These are phyloP conservation scores for Teratosphaeria nubilosa DNA, from an alignment of 2,329 filamentous ascomycete species.

Conservation along the genomic window DNA sequence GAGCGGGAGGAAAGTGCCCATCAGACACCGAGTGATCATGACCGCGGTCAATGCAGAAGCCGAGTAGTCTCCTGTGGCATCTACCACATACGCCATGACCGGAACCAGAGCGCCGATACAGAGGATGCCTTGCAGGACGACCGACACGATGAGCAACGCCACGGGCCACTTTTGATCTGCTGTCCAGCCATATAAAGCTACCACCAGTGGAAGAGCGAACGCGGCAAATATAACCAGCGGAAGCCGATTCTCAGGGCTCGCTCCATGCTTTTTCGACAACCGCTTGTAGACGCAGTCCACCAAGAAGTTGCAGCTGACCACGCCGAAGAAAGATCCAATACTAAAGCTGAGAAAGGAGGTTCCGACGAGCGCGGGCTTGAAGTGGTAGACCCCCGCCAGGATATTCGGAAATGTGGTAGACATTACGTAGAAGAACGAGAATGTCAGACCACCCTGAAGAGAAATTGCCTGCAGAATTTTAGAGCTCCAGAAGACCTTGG, in stretches of 20 bases:
- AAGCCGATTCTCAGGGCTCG: slow-evolving; percentile 51
- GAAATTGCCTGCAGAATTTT: slow-evolving; percentile 45
- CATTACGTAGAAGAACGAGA: slow-evolving; percentile 36
- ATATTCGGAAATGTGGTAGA: slow-evolving; percentile 37
- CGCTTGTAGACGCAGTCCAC: slow-evolving; percentile 29
- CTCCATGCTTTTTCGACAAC: slow-evolving; percentile 7
- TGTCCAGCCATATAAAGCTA: slow-evolving; percentile 51
- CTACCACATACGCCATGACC: slow-evolving; percentile 36
- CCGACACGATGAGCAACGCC: slow-evolving; percentile 47
- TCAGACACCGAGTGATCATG: slow-evolving; percentile 33
- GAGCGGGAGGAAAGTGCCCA: slow-evolving; percentile 36
- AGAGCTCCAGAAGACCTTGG: slow-evolving; percentile 37
- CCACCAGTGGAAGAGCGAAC: slow-evolving; percentile 41
- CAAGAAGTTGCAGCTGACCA: slow-evolving; percentile 26
- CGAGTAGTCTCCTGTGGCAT: slow-evolving; percentile 36
- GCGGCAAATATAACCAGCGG: slow-evolving; percentile 47
- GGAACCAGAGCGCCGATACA: slow-evolving; percentile 35
- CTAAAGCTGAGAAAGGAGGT: slow-evolving; percentile 47
- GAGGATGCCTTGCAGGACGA: slow-evolving; percentile 40
- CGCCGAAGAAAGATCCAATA: slow-evolving; percentile 30
- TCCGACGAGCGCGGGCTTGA: slow-evolving; percentile 43
- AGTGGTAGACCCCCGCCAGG: slow-evolving; percentile 30
- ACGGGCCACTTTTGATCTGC: slow-evolving; percentile 42
- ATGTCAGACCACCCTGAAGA: slow-evolving; percentile 33
- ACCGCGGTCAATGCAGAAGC: slow-evolving; percentile 36